Base-by-base conservation (phyloP, 2,329 filamentous ascomycete species). In the Sporothrix humicola region DNA sequence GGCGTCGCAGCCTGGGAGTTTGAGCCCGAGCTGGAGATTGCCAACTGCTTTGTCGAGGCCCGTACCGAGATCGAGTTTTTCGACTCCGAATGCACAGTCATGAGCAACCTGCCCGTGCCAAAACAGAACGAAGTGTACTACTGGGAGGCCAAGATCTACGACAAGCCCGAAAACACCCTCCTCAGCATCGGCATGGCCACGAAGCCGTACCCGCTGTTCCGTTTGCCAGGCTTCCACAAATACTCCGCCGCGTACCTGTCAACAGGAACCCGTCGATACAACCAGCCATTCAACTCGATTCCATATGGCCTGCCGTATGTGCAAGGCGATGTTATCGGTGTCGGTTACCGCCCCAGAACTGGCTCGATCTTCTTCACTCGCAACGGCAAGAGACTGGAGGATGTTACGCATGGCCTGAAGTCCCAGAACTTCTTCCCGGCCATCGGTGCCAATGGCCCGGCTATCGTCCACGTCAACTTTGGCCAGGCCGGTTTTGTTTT, bases 81-180 rank as follows among this genome's bases (percentile, higher is more conserved):
- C 80, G 96, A 99, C 82, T 96, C 94, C 1, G 96, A 97, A 81
- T 98, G 95, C 84, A 97, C 95, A 78, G 96, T 98, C 75, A 94
- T 97, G 85, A 97, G 93, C 85, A 99, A 99, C 79, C 83, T 99
- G 56, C 96, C 96, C 0, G 94, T 99, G 8, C 96, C 96, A 15
- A 99, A 99, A 80, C 96, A 99, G 81, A 99, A 99, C 80, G 96
- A 99, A 80, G 95, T 98, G 12, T 99, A 99, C 82, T 99, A 99
- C 83, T 99, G 96, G 96, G 96, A 99, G 82, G 93, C 95, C 73
- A 99, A 99, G 85, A 92, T 99, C 71, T 99, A 97, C 83, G 96
- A 99, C 76, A 98, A 98, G 83, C 94, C 96, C 3, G 96, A 98
- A 76, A 90, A 85, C 74, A 97, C 94, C 0, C 84, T 94, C 77